These are phyloP conservation scores for Didymella pomorum DNA, from an alignment of 2,329 filamentous ascomycete species.

Conservation along the genomic window DNA sequence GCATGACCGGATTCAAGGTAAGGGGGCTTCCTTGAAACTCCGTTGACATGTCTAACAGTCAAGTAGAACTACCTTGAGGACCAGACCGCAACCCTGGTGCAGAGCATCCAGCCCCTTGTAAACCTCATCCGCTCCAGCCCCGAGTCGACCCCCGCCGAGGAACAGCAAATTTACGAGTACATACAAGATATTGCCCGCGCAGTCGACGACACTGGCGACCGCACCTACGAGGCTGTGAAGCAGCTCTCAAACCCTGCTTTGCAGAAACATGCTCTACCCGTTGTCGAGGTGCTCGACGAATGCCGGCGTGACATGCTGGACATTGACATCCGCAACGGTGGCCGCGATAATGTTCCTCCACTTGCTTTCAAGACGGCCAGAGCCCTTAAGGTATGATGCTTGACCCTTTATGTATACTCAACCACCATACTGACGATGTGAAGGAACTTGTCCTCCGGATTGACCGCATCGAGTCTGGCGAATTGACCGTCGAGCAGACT, in stretches of 20 bases:
- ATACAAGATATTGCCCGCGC: conserved; percentile 75
- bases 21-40: conserved; percentile 24
- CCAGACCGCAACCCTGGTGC: conserved; percentile 79
- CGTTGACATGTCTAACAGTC: conserved; percentile 21
- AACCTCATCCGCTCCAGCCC: conserved; percentile 65
- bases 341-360: conserved; percentile 73
- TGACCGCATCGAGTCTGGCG: conserved; percentile 52
- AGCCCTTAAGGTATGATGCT: conserved; percentile 70
- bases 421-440: conserved; percentile 2
- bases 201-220: conserved; percentile 73
- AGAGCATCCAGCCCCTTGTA: conserved; percentile 83
- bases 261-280: conserved; percentile 59
- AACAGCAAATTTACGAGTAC: conserved; percentile 67
- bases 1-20: conserved; percentile 69
- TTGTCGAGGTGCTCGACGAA: conserved; percentile 65
- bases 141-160: conserved; percentile 40
- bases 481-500: conserved; percentile 46
- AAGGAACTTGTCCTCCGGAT: conserved; percentile 54
- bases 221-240: conserved; percentile 64
- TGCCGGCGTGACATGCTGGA: conserved; percentile 72
- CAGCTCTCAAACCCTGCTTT: conserved; percentile 61
- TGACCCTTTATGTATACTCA: neutral
- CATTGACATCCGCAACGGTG: conserved; percentile 66
- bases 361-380: conserved; percentile 87
- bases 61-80: conserved; percentile 78